Conservation (phyloP, 192 early-diverging fungal species). For the Chytriomyces hyalinus region DNA sequence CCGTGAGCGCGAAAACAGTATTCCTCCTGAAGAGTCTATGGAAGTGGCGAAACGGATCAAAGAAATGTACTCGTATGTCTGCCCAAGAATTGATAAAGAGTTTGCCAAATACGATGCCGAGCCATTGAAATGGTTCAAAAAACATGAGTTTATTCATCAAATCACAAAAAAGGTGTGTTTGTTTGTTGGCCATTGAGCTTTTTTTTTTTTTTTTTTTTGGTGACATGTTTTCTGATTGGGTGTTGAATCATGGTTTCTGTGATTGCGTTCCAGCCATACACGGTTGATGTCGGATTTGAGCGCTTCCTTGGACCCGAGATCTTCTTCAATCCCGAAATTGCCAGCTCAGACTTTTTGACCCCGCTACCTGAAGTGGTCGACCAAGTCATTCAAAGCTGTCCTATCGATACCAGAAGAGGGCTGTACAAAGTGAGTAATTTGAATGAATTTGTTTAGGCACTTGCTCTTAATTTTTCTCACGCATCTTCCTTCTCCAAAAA, state of each 20-base stretch:
- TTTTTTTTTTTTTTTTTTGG: neutral
- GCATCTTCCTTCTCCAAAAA: neutral
- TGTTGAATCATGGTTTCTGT: neutral
- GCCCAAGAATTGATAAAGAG: slow-evolving; percentile 96
- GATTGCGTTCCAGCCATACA: slow-evolving; percentile 68
- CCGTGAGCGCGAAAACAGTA: slow-evolving; percentile 94
- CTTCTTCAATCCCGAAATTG: slow-evolving; percentile 99
- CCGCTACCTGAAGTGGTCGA: slow-evolving; percentile 97
- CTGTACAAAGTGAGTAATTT: slow-evolving; percentile 78
- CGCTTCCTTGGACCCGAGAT: slow-evolving; percentile 99
- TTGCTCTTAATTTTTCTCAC: slow-evolving; percentile 7
- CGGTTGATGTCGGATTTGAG: slow-evolving; percentile 96
- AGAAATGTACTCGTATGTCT: slow-evolving; percentile 96
- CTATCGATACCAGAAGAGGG: slow-evolving; percentile 95
- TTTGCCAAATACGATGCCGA: slow-evolving; percentile 93
- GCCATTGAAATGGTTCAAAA: slow-evolving; percentile 86
- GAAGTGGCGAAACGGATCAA: slow-evolving; percentile 95
- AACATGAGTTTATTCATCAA: slow-evolving; percentile 81
- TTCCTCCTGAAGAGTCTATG: slow-evolving; percentile 95
- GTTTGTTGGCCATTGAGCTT: neutral
- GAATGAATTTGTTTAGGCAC: neutral
- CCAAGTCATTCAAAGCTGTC: slow-evolving; percentile 93
- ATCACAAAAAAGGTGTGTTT: slow-evolving; percentile 78
- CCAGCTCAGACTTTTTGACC: slow-evolving; percentile 93
- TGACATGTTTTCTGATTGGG: neutral